A percentile compares a stretch with the other conserved stretches of the same genome.
phyloP scores from a whole-genome alignment of 2,329 filamentous ascomycete genomes.

The Hawksworthiomyces lignivorus region DNA sequence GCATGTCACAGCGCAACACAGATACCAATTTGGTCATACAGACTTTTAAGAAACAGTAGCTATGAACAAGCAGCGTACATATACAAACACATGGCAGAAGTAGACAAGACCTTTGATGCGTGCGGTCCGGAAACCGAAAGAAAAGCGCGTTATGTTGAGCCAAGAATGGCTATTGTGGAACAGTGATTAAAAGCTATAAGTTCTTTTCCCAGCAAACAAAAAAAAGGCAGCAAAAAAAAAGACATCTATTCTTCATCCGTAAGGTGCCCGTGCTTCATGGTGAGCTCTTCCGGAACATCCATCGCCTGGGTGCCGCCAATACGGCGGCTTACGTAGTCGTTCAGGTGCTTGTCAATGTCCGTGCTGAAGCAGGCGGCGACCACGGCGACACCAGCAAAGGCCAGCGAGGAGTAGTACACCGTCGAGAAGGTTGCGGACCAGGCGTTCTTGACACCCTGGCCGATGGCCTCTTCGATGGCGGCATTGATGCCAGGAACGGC shows the following conservation, averaged over 20 bases:
- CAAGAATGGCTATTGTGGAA: too few relatives aligned
- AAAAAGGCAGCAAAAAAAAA: neutral
- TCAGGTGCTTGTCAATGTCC: conserved; percentile 10
- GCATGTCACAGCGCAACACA: too few relatives aligned
- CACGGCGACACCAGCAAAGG: conserved; percentile 10
- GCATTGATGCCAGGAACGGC: conserved; percentile 11
- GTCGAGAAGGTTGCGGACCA: conserved; percentile 6
- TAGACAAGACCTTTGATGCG: too few relatives aligned
- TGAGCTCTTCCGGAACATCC: conserved; percentile 9
- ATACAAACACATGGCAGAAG: too few relatives aligned
- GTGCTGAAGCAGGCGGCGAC: conserved; percentile 9
- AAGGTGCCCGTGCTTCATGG: conserved; percentile 9
- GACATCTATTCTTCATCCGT: conserved; percentile 17
- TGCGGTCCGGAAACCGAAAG: too few relatives aligned
- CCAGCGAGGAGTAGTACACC: conserved; percentile 10
- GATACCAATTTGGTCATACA: too few relatives aligned
- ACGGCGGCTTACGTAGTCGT: conserved; percentile 10
- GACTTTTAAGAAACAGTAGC: too few relatives aligned
- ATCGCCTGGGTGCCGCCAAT: conserved; percentile 10
- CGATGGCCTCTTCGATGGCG: conserved; percentile 6
- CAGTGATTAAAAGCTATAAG: too few relatives aligned
- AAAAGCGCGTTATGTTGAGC: too few relatives aligned
- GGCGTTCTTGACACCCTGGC: conserved; percentile 6
- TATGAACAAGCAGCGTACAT: too few relatives aligned
- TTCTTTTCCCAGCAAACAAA: neutral